Evolutionary conservation across 768 basidiomycete species (phyloP).

Genomic region (Hortiboletus flavorubellus): DNA sequence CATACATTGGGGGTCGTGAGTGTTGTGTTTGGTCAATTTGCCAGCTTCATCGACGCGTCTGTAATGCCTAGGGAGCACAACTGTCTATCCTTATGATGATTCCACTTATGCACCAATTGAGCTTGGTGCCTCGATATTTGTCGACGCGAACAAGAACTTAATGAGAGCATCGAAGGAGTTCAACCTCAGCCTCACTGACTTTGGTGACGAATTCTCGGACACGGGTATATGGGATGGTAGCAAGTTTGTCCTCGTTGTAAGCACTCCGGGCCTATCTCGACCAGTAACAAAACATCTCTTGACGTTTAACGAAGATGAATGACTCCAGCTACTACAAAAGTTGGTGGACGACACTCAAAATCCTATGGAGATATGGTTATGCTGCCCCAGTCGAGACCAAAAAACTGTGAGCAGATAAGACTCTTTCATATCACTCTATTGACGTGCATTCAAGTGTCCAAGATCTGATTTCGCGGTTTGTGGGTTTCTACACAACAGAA

Average conservation of each 20-base stretch:
- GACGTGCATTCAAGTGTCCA: conserved; percentile 44
- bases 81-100: conserved; percentile 69
- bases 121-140: conserved; percentile 87
- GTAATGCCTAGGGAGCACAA: conserved; percentile 60
- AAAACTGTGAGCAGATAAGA: conserved; percentile 41
- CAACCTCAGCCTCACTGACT: conserved; percentile 53
- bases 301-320: conserved; percentile 35
- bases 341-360: conserved; percentile 74
- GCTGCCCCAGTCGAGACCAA: conserved; percentile 55
- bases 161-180: conserved; percentile 79
- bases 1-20: conserved; percentile 84
- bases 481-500: conserved; percentile 51
- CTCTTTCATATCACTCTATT: background rate
- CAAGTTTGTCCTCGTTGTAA: conserved; percentile 61
- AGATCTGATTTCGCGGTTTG: conserved; percentile 48
- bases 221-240: conserved; percentile 85
- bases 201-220: conserved; percentile 46
- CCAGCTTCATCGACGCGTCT: conserved; percentile 1
- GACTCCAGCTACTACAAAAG: conserved; percentile 34
- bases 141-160: conserved; percentile 67
- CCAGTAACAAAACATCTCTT: background rate
- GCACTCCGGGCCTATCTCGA: conserved; percentile 19
- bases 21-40: conserved; percentile 19
- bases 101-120: conserved; percentile 62
- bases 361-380: conserved; percentile 77